Evolutionary conservation across 2,329 filamentous ascomycete species (phyloP).

Genomic region (Geosmithia putterillii): DNA sequence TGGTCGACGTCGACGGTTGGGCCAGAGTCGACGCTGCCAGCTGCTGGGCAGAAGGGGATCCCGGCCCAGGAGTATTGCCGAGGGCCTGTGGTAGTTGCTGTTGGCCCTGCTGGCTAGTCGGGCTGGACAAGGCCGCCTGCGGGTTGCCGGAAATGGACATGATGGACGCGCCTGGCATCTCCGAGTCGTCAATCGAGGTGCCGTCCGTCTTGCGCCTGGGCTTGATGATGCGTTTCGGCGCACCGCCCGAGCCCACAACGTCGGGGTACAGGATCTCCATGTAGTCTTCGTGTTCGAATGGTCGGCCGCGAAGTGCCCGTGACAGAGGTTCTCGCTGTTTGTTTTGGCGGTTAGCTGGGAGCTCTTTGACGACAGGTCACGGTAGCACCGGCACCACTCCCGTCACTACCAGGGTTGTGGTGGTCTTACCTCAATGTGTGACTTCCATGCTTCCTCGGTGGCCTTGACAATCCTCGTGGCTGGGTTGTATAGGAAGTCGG

Average conservation of each 20-base stretch:
- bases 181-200: slow-evolving; percentile 28
- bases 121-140: slow-evolving; percentile 11
- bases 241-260: slow-evolving; percentile 45
- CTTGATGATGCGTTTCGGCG: slow-evolving; percentile 46
- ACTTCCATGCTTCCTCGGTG: slow-evolving; percentile 42
- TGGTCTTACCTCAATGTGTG: slow-evolving; percentile 40
- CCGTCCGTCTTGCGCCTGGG: slow-evolving; percentile 36
- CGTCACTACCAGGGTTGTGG: too few relatives aligned
- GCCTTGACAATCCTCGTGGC: slow-evolving; percentile 38
- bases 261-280: slow-evolving; percentile 50
- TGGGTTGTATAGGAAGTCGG: slow-evolving; percentile 42
- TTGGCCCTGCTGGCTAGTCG: slow-evolving; percentile 9
- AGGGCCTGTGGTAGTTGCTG: slow-evolving; percentile 10
- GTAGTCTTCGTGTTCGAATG: slow-evolving; percentile 48
- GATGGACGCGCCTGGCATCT: slow-evolving; percentile 34
- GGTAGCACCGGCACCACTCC: too few relatives aligned
- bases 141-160: slow-evolving; percentile 29
- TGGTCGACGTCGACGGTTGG: slow-evolving; percentile 4
- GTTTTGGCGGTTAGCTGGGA: not conserved
- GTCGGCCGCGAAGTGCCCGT: slow-evolving; percentile 40
- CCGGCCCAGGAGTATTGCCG: slow-evolving; percentile 15
- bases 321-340: slow-evolving; percentile 44
- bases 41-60: slow-evolving; percentile 7
- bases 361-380: too few relatives aligned
- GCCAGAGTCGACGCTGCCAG: slow-evolving; percentile 14